phyloP scores from a whole-genome alignment of 2,329 filamentous ascomycete genomes.

The Curvularia sp. region DNA sequence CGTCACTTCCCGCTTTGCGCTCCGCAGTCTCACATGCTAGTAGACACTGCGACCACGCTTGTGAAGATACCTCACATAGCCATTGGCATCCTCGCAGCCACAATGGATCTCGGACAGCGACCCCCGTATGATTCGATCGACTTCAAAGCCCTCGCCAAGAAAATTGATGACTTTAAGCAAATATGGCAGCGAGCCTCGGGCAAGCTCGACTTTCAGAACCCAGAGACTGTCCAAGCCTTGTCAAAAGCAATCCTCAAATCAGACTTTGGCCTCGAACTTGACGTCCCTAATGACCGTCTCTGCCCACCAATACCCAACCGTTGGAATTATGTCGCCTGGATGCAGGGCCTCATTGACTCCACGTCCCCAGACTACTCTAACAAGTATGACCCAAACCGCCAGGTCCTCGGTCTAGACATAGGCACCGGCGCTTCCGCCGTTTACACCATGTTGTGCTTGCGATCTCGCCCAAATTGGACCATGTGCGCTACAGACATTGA shows the following conservation, averaged over 20 bases:
- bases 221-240: constrained; percentile 74
- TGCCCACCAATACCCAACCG: constrained; percentile 80
- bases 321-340: constrained; percentile 90
- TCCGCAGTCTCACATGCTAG: constrained; percentile 5
- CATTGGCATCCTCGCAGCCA: not conserved
- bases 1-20: constrained; percentile 10
- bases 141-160: constrained; percentile 66
- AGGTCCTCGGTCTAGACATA: constrained; percentile 77
- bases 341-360: constrained; percentile 80
- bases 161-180: constrained; percentile 66
- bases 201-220: constrained; percentile 81
- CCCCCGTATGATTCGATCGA: constrained; percentile 64
- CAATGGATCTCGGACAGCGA: constrained; percentile 38
- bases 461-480: constrained; percentile 70
- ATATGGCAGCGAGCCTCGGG: constrained; percentile 55
- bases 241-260: constrained; percentile 78
- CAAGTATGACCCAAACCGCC: constrained; percentile 57
- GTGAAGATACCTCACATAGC: not conserved
- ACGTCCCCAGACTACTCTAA: constrained; percentile 59
- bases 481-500: constrained; percentile 72
- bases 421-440: constrained; percentile 92
- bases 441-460: constrained; percentile 82
- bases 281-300: constrained; percentile 77
- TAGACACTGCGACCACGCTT: constrained; percentile 7
- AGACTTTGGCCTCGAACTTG: constrained; percentile 75